Base-by-base conservation (phyloP, 73 alveolate species). In the Paraurostyla sp. region DNA sequence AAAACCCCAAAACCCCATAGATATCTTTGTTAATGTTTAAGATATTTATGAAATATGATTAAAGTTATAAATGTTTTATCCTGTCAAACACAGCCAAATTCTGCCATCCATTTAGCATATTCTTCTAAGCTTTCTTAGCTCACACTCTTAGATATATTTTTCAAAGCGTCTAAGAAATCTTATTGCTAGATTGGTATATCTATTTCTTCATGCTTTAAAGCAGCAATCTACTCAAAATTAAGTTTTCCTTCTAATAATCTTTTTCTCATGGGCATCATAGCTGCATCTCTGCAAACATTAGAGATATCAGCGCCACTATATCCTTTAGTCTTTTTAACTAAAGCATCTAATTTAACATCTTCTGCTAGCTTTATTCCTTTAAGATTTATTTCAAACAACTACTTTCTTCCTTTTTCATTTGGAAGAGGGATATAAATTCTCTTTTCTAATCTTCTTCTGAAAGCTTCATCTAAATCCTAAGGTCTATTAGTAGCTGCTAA, bases 401-500 rank as follows among this genome's bases (percentile, higher is more conserved):
- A 91, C 41, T 83, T 81, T 83, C 99, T 88, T 38, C 99, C 99
- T 57, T 91, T 93, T 35, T 88, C 93, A 86, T 95, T 96, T 48
- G 99, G 99, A 57, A 97, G 76, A 0, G 99, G 99, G 42, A 97
- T 94, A 84, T 97, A 97, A 41, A 97, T 94, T 91, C 99, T 90
- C 49, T 94, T 94, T 59, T 94, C 98, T 32, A 94, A 83, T 78
- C 98, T 92, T 83, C 98, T 92, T 27, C 99, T 90, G 18, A 96
- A 30, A 29, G 99, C 99, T 51, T 97, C 99, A 33, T 96, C 99
- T 38, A 97, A 92, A 73, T 97, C 99, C 96, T 90, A 89, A 11
- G 99, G 99, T 38, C 98, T 81, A 68, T 97, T 97, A 35, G 98
- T 95, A 45, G 99, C 98, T 27, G 98, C 99, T 49, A 97, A 90